phyloP scores from a whole-genome alignment of 2,329 filamentous ascomycete genomes.

The Fusarium xyrophilum region DNA sequence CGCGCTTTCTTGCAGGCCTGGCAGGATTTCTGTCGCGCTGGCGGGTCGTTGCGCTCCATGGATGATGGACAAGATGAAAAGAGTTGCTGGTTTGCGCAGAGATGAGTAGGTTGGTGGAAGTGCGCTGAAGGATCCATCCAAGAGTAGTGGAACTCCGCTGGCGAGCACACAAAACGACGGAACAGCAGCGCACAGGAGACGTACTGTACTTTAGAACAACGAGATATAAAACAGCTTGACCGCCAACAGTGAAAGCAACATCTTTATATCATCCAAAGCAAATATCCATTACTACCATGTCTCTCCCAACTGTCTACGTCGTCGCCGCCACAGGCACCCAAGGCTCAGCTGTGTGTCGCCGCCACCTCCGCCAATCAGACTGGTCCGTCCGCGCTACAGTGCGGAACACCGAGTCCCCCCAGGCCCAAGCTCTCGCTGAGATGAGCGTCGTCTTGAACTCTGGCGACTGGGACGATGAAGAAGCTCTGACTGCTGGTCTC shows the following conservation, averaged over 20 bases:
- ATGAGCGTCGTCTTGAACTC: background rate
- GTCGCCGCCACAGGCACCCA: slow-evolving; percentile 1
- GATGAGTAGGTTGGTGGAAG: too few relatives aligned
- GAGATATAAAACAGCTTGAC: too few relatives aligned
- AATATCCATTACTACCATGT: background rate
- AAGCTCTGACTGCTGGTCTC: background rate
- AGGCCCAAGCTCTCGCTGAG: background rate
- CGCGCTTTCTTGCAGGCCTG: background rate
- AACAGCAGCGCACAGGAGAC: background rate
- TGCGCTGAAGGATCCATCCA: background rate
- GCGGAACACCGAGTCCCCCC: background rate
- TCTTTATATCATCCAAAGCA: too few relatives aligned
- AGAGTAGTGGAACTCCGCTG: slow-evolving; percentile 6
- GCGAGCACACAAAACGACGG: background rate
- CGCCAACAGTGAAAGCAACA: too few relatives aligned
- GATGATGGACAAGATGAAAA: background rate
- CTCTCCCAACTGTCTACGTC: background rate
- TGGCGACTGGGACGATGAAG: background rate
- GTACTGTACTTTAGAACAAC: too few relatives aligned
- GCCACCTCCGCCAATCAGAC: background rate
- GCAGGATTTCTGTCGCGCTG: slow-evolving; percentile 1
- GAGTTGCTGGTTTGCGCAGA: background rate
- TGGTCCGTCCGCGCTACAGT: slow-evolving; percentile 2
- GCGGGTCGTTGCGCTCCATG: background rate
- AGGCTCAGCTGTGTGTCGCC: background rate